Evolutionary conservation across 108 stramenopile species (phyloP), one percentile per base, ranked within the genome.

Genomic region (Aurantiochytrium sp.): DNA sequence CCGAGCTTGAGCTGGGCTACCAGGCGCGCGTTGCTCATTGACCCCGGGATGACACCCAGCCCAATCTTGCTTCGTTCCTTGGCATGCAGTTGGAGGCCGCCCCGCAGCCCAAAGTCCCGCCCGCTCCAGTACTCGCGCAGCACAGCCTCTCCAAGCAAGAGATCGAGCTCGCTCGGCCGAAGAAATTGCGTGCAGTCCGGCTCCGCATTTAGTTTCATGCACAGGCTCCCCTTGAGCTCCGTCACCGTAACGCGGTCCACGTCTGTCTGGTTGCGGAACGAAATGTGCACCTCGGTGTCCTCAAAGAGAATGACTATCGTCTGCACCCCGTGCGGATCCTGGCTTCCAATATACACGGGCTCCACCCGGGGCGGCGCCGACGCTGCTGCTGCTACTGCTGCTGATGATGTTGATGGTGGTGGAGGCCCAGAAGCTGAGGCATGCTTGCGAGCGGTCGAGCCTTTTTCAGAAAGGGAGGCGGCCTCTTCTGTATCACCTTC

Each of bases 121-220:
- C 73, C 73, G 73, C 73, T 27, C 73, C 73, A 81, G 45, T 81
- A 48, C 17, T 81, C 73, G 1, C 73, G 73, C n/a, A 81, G 73
- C 17, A 81, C 73, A 48, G 73, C 73, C 6, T 2, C 30, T 27
- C 73, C 73, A n/a, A 81, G 73, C 45, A 48, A 48, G 19, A 81
- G 73, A 12, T 81, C 73, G 30, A 81, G n/a, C 27, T 81, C 73
- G n/a, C 45, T 41, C 0, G 73, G 73, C 6, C 45, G 73, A 12
- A 81, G 39, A 12, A 81, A 48, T 17, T 48, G n/a, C 27, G 8
- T 24, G n/a, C 27, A 22, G 30, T 81, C 73, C 2, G 59, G 59
- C 59, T 65, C 59, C 6, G 42, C 45, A 24, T 41, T 48, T 12
- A 81, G 45, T 24, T 81, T 81, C 42, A 81, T 48, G 39, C 73